Percentiles rank a stretch among this genome's conserved stretches.
Conservation (phyloP, 2,329 filamentous ascomycete species). For the Alternaria solani region DNA sequence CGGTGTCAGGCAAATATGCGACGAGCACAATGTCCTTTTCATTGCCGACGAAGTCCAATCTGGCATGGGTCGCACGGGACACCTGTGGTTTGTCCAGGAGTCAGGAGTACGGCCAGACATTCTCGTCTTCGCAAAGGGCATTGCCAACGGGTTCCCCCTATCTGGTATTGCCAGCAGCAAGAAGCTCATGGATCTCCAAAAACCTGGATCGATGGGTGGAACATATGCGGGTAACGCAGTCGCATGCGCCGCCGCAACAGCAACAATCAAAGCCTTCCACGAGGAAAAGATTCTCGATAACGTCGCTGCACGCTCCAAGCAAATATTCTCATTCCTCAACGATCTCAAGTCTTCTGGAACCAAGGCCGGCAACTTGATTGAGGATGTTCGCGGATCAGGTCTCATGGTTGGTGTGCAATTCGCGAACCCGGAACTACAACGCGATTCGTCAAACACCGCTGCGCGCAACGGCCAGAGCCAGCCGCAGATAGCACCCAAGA, state of each 20-base stretch:
- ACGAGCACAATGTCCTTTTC: conserved; percentile 55
- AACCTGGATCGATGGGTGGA: conserved; percentile 42
- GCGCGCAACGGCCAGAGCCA: conserved; percentile 25
- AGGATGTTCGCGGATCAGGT: conserved; percentile 38
- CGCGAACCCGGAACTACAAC: conserved; percentile 25
- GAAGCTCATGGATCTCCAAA: conserved; percentile 39
- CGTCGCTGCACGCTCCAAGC: conserved; percentile 37
- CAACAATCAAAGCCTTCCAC: conserved; percentile 35
- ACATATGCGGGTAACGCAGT: conserved; percentile 43
- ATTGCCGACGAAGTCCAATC: conserved; percentile 56
- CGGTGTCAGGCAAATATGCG: conserved; percentile 53
- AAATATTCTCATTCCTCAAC: conserved; percentile 36
- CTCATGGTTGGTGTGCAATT: conserved; percentile 44
- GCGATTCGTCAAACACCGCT: conserved; percentile 32
- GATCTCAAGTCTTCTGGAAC: conserved; percentile 33
- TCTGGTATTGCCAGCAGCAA: conserved; percentile 40
- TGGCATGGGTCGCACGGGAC: conserved; percentile 55
- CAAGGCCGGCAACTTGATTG: conserved; percentile 39
- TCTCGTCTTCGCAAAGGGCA: conserved; percentile 51
- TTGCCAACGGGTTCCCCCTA: conserved; percentile 42
- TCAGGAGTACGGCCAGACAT: conserved; percentile 55
- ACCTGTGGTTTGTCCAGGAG: conserved; percentile 56
- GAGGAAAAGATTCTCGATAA: conserved; percentile 41
- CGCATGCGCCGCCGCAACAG: conserved; percentile 39
- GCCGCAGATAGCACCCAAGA: conserved; percentile 37